Evolutionary conservation across 225 moss, liverwort and hornwort genomes (phyloP), one percentile per base, ranked within the genome.

Genomic region (Physcomitrellopsis africana): DNA sequence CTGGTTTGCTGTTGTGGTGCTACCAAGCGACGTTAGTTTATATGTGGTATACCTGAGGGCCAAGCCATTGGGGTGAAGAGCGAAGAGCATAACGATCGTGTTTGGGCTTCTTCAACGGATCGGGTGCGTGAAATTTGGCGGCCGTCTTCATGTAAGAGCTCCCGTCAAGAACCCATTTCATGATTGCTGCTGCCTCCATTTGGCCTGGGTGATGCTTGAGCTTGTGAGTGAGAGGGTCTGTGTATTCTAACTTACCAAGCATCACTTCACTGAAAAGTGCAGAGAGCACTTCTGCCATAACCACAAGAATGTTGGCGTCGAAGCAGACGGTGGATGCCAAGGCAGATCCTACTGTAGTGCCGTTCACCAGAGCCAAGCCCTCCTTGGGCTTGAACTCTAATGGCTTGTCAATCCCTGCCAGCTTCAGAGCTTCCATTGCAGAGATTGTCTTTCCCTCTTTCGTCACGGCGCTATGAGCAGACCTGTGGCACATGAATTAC

Each of bases 341-440:
- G 10, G 87, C 92, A 20, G 92, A 85, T 20, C 92, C 92, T 15
- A 92, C 89, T 0, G 87, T 85, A 0, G 92, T 89, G 1, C 89
- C 89, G 17, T 92, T 91, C 17, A 91, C 91, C 66, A 91, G 67
- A 1, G 91, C 91, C 47, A 87, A 73, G 2, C 91, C 91, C 55
- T 92, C 90, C 72, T 90, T 90, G 63, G 90, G 90, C 59, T 87
- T 74, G 65, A 92, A 69, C 23, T 85, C 89, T 32, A 89, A 87
- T 11, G 92, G 85, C 56, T 85, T 78, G 19, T 82, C 73, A 54
- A 89, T 72, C 17, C 89, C 89, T 7, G 82, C 86, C 65, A 81
- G 67, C 65, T 74, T 83, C 65, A 92, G 60, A 5, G 87, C 92
- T 73, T 92, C 82, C 22, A 81, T 71, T 13, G 87, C 84, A 10